These are phyloP conservation scores for Cercospora sesami DNA, from an alignment of 2,329 filamentous ascomycete species.

Conservation along the genomic window DNA sequence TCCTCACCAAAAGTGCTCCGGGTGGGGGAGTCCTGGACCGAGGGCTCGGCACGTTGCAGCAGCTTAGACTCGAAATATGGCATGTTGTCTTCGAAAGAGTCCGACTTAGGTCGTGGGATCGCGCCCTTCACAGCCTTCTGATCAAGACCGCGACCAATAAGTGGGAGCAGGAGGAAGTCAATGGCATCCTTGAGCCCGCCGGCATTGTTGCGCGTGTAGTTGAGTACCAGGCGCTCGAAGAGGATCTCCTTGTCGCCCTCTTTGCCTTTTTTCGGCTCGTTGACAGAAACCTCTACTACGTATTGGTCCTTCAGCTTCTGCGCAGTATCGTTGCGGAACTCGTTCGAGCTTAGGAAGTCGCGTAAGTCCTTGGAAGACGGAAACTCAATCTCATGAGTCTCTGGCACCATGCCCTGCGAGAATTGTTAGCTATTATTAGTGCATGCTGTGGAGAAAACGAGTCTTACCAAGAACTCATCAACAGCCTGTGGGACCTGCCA, in stretches of 20 bases:
- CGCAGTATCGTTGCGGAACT: slow-evolving; percentile 77
- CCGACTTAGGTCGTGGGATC: slow-evolving; percentile 97
- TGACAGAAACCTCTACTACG: slow-evolving; percentile 80
- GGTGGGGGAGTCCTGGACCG: slow-evolving; percentile 82
- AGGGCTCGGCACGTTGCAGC: slow-evolving; percentile 83
- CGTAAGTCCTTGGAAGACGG: slow-evolving; percentile 73
- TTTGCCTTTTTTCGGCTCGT: slow-evolving; percentile 49
- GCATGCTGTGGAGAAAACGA: neutral
- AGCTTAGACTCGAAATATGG: slow-evolving; percentile 97
- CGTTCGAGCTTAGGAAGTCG: slow-evolving; percentile 76
- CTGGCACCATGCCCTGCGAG: slow-evolving; percentile 85
- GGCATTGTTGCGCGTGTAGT: slow-evolving; percentile 93
- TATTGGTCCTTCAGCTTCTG: slow-evolving; percentile 87
- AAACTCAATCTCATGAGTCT: slow-evolving; percentile 88
- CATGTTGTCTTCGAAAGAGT: slow-evolving; percentile 95
- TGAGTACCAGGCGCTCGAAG: slow-evolving; percentile 52
- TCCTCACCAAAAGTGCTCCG: slow-evolving; percentile 77
- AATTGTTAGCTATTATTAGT: slow-evolving; percentile 35
- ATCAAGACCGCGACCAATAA: slow-evolving; percentile 88
- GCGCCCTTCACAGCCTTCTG: slow-evolving; percentile 83
- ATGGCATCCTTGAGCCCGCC: slow-evolving; percentile 94
- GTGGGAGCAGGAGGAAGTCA: slow-evolving; percentile 83
- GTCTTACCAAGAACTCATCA: slow-evolving; percentile 79
- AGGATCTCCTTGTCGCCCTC: slow-evolving; percentile 44
- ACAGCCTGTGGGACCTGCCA: slow-evolving; percentile 98